phyloP scores from a whole-genome alignment of 1,139 yeast species.

The Starmera stellimalicola region DNA sequence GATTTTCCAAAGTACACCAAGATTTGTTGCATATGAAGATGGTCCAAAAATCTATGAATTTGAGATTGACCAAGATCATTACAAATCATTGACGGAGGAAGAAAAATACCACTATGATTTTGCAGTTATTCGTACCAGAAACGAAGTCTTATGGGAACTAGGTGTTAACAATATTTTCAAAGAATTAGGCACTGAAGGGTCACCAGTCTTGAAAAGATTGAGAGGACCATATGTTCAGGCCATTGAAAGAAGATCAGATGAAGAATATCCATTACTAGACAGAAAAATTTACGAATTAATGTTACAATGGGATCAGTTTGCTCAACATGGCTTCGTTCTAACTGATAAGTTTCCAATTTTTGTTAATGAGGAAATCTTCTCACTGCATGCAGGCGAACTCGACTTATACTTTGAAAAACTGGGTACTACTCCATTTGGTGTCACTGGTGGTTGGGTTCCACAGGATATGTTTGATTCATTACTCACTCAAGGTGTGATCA shows the following conservation, averaged over 20 bases:
- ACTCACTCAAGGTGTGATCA: slow-evolving; percentile 55
- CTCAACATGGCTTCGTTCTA: slow-evolving; percentile 46
- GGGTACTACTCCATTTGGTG: slow-evolving; percentile 71
- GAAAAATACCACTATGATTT: slow-evolving; percentile 77
- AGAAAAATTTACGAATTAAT: slow-evolving; percentile 63
- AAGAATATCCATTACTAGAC: slow-evolving; percentile 58
- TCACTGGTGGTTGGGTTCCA: slow-evolving; percentile 93
- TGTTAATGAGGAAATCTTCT: slow-evolving; percentile 43
- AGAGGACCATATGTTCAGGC: slow-evolving; percentile 62
- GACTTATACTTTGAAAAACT: slow-evolving; percentile 60
- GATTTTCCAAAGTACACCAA: slow-evolving; percentile 66
- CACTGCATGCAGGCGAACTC: slow-evolving; percentile 47
- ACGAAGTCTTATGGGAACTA: slow-evolving; percentile 81
- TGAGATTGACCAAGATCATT: slow-evolving; percentile 67
- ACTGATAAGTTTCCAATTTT: slow-evolving; percentile 46
- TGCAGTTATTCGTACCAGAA: slow-evolving; percentile 83
- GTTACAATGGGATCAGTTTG: slow-evolving; percentile 67
- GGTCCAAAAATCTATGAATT: slow-evolving; percentile 80
- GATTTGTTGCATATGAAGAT: slow-evolving; percentile 65
- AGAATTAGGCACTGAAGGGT: slow-evolving; percentile 71
- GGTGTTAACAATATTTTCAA: slow-evolving; percentile 55
- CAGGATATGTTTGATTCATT: slow-evolving; percentile 79
- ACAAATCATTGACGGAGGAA: slow-evolving; percentile 51
- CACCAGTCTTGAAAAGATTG: slow-evolving; percentile 54
- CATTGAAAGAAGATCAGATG: slow-evolving; percentile 48